Evolutionary conservation across 345 rosid species (phyloP).

Genomic region (Rhizophora apiculata): DNA sequence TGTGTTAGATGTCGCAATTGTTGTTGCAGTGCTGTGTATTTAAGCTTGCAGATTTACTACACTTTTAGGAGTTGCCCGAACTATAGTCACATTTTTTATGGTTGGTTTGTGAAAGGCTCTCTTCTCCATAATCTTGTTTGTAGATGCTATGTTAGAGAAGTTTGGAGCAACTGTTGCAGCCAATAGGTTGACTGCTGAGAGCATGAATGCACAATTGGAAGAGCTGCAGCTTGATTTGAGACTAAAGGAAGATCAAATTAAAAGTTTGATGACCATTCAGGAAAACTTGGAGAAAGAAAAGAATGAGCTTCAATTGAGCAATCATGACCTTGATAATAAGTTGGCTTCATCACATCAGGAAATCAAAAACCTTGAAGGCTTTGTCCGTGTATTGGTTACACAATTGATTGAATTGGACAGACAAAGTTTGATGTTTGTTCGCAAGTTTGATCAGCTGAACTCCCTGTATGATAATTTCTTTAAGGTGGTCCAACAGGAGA

Average conservation of each 20-base stretch:
- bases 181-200: conserved; percentile 40
- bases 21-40: background rate
- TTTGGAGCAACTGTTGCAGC: conserved; percentile 44
- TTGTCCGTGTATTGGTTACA: conserved; percentile 39
- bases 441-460: conserved; percentile 56
- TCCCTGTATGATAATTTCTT: conserved; percentile 46
- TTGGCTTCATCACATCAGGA: conserved; percentile 47
- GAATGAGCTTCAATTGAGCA: conserved; percentile 45
- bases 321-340: conserved; percentile 42
- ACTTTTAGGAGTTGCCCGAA: background rate
- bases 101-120: conserved; percentile 6
- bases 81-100: too few species aligned
- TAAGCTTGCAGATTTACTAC: background rate
- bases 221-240: conserved; percentile 46
- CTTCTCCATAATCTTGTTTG: conserved; percentile 11
- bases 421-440: conserved; percentile 41
- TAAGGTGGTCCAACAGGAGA: conserved; percentile 50
- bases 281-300: conserved; percentile 61
- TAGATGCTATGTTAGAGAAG: conserved; percentile 56
- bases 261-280: conserved; percentile 39
- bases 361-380: conserved; percentile 49
- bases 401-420: conserved; percentile 61
- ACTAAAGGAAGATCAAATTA: conserved; percentile 57
- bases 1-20: background rate
- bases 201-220: conserved; percentile 54